Evolutionary conservation across 768 basidiomycete genomes (phyloP).

Genomic region (Termitomyces sp.): DNA sequence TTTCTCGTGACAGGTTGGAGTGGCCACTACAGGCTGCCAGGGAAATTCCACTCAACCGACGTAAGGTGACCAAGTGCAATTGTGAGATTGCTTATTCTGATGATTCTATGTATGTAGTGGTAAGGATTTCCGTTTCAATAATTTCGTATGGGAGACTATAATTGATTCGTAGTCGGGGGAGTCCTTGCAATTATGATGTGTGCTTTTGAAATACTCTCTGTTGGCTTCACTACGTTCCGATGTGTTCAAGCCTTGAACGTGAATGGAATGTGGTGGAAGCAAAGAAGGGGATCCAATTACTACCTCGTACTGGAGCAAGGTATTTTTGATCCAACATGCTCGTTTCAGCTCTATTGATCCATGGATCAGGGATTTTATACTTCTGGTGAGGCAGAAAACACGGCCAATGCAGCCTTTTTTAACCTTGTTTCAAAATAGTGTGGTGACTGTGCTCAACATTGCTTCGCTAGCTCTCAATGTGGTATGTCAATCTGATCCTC

Average conservation of each 20-base stretch:
- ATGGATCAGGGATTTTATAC: not conserved
- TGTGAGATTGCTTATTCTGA: not conserved
- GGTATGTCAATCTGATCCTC: not conserved
- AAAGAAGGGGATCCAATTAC: not conserved
- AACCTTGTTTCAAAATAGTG: not conserved
- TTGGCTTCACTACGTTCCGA: not conserved
- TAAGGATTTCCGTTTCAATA: not conserved
- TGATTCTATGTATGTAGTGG: not conserved
- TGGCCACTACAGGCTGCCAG: not conserved
- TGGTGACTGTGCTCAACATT: not conserved
- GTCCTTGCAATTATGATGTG: not conserved
- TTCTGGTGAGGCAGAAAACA: not conserved
- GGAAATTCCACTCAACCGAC: not conserved
- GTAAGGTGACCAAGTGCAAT: not conserved
- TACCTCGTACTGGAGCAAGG: not conserved
- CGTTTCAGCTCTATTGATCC: too few species aligned
- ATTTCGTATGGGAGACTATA: not conserved
- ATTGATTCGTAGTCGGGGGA: not conserved
- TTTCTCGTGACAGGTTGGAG: not conserved
- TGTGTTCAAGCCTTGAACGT: not conserved
- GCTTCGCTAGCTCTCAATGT: not conserved
- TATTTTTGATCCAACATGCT: not conserved
- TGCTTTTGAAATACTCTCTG: not conserved
- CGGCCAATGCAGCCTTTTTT: not conserved
- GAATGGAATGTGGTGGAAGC: not conserved